Evolutionary conservation across 257 asterid genomes (phyloP).

Genomic region (Ophiorrhiza pumila): DNA sequence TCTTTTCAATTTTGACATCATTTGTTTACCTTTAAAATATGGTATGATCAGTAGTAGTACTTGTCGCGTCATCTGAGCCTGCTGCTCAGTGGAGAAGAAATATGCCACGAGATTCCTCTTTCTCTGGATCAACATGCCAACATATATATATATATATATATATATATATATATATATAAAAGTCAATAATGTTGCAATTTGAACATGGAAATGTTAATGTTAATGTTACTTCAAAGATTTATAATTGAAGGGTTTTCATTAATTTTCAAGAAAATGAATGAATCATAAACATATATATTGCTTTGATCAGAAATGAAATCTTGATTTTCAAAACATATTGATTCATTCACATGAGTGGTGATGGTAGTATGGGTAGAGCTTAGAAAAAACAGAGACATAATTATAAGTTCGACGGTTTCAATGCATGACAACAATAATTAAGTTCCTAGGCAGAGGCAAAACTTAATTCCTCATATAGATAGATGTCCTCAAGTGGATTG

Average conservation of each 20-base stretch:
- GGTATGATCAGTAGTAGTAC: conserved; percentile 21
- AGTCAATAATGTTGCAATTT: no score
- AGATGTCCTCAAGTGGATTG: conserved; percentile 60
- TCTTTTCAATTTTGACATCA: conserved; percentile 32
- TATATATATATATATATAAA: no score
- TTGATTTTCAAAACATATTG: not conserved
- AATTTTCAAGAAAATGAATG: no score
- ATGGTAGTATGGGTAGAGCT: conserved; percentile 31
- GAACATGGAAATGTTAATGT: conserved; percentile 19
- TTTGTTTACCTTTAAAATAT: conserved; percentile 35
- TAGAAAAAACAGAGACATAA: conserved; percentile 62
- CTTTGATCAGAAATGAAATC: no score
- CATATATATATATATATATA: no score
- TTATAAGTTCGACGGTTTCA: conserved; percentile 57
- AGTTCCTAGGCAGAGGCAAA: conserved; percentile 35
- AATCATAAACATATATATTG: no score
- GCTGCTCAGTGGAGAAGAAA: conserved; percentile 8
- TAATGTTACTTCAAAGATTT: no score
- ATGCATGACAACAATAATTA: conserved; percentile 75
- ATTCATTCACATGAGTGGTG: conserved; percentile 1
- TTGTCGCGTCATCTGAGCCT: conserved; percentile 19
- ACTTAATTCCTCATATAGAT: conserved; percentile 36
- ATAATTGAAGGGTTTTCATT: no score
- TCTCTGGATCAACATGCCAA: conserved; percentile 9
- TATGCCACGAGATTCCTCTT: conserved; percentile 19